These are phyloP conservation scores for Eruca vesicaria DNA, from an alignment of 441 rosid genomes.

Conservation along the genomic window DNA sequence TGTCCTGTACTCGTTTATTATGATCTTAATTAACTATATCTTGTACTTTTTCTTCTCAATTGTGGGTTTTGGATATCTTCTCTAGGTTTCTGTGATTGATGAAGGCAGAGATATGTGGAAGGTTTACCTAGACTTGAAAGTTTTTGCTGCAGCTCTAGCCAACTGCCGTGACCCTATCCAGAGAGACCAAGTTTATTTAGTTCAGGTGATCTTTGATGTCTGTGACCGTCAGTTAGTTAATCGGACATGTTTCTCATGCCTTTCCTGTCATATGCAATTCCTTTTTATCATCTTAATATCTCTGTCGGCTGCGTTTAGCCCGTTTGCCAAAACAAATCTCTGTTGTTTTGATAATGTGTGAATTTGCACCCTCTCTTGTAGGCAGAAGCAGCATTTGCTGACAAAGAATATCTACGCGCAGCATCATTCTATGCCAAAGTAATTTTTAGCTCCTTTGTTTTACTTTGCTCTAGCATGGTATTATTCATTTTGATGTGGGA, in stretches of 20 bases:
- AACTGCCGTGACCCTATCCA: conserved; percentile 90
- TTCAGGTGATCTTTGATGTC: conserved; percentile 64
- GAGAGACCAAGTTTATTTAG: conserved; percentile 95
- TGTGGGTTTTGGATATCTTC: conserved; percentile 29
- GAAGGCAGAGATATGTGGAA: conserved; percentile 99
- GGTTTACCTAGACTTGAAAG: conserved; percentile 96
- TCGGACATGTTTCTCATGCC: conserved; percentile 10
- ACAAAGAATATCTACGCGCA: conserved; percentile 89
- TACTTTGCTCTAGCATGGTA: conserved; percentile 10
- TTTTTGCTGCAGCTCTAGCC: conserved; percentile 93
- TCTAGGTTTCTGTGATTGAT: conserved; percentile 90
- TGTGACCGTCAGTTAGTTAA: background rate
- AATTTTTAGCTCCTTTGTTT: conserved; percentile 29
- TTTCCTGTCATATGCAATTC: conserved; percentile 33
- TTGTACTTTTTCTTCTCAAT: conserved; percentile 16
- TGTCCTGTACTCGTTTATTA: conserved; percentile 19
- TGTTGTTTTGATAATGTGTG: conserved; percentile 25
- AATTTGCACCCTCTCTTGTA: conserved; percentile 47
- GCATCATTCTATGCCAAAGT: conserved; percentile 98
- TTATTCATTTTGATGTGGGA: conserved; percentile 19
- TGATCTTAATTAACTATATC: conserved; percentile 11
- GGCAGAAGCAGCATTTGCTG: conserved; percentile 91
- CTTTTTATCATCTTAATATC: background rate
- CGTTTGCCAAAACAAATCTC: conserved; percentile 23
- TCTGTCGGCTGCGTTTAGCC: conserved; percentile 6